Base-by-base conservation (phyloP, 345 rosid species). In the Acer campestre region DNA sequence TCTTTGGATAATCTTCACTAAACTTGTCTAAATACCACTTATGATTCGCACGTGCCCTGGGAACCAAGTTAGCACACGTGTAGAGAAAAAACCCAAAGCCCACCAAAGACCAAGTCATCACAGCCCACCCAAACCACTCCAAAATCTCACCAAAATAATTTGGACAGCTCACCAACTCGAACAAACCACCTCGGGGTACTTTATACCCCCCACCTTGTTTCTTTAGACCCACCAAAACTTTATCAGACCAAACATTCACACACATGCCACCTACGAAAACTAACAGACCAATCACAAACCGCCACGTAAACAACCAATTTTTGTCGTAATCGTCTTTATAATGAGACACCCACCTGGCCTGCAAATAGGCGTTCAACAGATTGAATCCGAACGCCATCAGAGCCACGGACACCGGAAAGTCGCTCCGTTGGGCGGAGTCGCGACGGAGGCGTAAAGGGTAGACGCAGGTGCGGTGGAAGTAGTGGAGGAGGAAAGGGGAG, bases 121-220 rank as follows among this genome's bases (percentile, higher is more conserved):
- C 69, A 22, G 90, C 83, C 98, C 98, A 96, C 3, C 98, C 99
- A 35, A 87, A 58, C 99, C 97, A 96, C 86, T 96, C 98, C 75
- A 82, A 17, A 14, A 89, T 86, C 84, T 96, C 98, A 12, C 99
- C 98, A 0, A 90, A 84, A 76, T 97, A 94, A 67, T 94, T 94
- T 3, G 99, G 97, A 61, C 98, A 97, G 78, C 95, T 92, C 40
- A 91, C 93, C n/a, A 78, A 0, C 80, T 97, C 94, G 68, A 97
- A 92, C 92, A 83, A 86, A 6, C 97, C 96, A 68, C 94, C 98
- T 68, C 89, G 88, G 1, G 98, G 96, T 49, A 94, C 83, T 85
- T 83, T 87, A 49, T 94, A 94, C 42, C 91, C 97, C 20, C 92
- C 89, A 22, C 90, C 89, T 56, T 79, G 86, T 71, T 77, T 87